Evolutionary conservation across 352 stramenopile genomes (phyloP).

Genomic region (Thraustotheca clavata): DNA sequence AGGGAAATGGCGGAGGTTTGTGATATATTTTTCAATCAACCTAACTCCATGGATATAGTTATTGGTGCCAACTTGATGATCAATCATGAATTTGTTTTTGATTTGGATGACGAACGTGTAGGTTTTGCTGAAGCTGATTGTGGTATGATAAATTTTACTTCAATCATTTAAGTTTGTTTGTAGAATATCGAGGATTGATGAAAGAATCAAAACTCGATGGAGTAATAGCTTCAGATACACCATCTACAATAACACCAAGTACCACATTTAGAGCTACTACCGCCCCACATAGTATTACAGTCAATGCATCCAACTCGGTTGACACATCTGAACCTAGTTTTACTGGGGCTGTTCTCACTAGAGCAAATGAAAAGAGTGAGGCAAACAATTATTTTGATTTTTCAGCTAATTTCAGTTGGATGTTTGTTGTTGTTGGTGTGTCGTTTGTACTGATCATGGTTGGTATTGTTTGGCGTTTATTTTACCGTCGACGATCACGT

Average conservation of each 20-base stretch:
- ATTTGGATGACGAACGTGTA: slow-evolving; percentile 58
- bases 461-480: neutral
- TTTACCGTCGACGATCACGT: neutral
- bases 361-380: no score
- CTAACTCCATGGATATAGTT: slow-evolving; percentile 28
- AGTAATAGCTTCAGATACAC: no score
- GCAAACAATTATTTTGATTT: no score
- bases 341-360: no score
- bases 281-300: neutral
- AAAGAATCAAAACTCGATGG: neutral
- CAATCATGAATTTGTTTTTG: slow-evolving; percentile 78
- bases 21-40: neutral
- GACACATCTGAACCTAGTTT: no score
- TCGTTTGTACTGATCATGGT: neutral
- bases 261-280: neutral
- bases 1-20: slow-evolving; percentile 66
- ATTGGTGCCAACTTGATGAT: slow-evolving; percentile 75
- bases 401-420: neutral
- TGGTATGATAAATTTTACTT: slow-evolving; percentile 18
- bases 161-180: neutral
- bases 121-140: slow-evolving; percentile 67
- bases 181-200: slow-evolving; percentile 19
- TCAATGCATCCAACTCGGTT: neutral
- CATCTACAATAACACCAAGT: neutral
- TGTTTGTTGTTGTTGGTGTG: neutral